These are phyloP conservation scores for Geotrichum klebahnii DNA, from an alignment of 1,139 yeast genomes.

Conservation along the genomic window DNA sequence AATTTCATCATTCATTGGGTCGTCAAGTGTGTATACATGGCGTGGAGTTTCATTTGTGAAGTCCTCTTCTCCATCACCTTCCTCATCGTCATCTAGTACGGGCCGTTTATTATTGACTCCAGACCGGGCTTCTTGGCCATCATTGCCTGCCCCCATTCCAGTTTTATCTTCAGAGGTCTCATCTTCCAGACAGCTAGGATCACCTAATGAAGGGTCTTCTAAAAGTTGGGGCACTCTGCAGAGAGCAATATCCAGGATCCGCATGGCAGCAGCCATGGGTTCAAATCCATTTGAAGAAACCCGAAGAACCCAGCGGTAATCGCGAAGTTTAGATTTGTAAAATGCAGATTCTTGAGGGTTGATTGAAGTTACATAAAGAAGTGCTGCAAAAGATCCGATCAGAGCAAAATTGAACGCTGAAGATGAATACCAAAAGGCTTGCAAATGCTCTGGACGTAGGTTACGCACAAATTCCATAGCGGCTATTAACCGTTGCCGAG, in stretches of 20 bases:
- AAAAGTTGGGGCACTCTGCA: constrained; percentile 29
- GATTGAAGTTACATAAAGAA: constrained; percentile 47
- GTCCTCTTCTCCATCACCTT: constrained; percentile 20
- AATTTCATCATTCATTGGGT: not conserved
- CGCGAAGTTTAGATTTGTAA: constrained; percentile 64
- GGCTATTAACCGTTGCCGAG: constrained; percentile 72
- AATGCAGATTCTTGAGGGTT: constrained; percentile 54
- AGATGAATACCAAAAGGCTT: constrained; percentile 84
- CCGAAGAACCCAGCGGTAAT: constrained; percentile 71
- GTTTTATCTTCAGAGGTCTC: too few relatives aligned
- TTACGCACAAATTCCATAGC: constrained; percentile 76
- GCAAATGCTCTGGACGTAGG: constrained; percentile 74
- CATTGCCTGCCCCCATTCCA: too few relatives aligned
- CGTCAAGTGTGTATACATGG: not conserved
- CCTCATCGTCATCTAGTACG: constrained; percentile 9
- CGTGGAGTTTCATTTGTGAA: constrained; percentile 18
- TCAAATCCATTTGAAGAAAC: constrained; percentile 71
- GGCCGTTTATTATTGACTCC: not conserved
- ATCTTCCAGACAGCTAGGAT: constrained; percentile 1
- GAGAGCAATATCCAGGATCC: constrained; percentile 51
- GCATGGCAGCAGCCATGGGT: constrained; percentile 66
- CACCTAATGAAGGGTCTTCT: constrained; percentile 6
- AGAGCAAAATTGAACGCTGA: constrained; percentile 72
- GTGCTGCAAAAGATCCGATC: constrained; percentile 81
- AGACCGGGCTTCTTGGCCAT: too few relatives aligned